Conservation (phyloP, 768 basidiomycete species). For the Saitozyma sp. region DNA sequence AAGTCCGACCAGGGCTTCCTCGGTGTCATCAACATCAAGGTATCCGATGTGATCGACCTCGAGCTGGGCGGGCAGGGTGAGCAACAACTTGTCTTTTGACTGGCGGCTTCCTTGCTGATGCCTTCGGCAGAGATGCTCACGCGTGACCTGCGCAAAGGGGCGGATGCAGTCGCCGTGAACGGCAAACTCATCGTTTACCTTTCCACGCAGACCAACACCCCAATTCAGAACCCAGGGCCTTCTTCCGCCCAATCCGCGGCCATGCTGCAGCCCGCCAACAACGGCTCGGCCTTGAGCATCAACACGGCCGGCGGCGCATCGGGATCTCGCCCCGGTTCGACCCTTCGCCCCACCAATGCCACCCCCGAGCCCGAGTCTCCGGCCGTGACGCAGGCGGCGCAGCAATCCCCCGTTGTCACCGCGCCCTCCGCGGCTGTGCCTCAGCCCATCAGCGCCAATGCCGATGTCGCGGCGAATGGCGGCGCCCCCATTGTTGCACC, state of each 20-base stretch:
- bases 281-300: conserved; percentile 40
- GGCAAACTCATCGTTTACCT: conserved; percentile 96
- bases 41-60: conserved; percentile 85
- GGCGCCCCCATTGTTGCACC: conserved; percentile 46
- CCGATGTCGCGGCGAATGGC: conserved; percentile 54
- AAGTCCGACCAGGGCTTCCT: conserved; percentile 91
- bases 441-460: conserved; percentile 53
- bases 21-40: conserved; percentile 92
- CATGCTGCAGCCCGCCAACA: conserved; percentile 20
- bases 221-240: conserved; percentile 77
- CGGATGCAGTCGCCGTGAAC: conserved; percentile 95
- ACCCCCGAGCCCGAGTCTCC: conserved; percentile 35
- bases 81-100: conserved; percentile 43
- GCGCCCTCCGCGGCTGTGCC: conserved; percentile 33
- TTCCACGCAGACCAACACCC: conserved; percentile 82
- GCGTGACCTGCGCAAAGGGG: conserved; percentile 95
- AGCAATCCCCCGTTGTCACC: conserved; percentile 31
- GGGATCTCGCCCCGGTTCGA: conserved; percentile 26
- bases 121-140: conserved; percentile 80
- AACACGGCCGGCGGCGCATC: conserved; percentile 54
- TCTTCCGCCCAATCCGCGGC: conserved; percentile 54
- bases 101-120: conserved; percentile 11
- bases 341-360: conserved; percentile 33
- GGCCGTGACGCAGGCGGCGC: conserved; percentile 24
- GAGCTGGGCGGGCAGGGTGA: conserved; percentile 90